phyloP scores from a whole-genome alignment of 352 stramenopile genomes.

The Phytophthora kernoviae region DNA sequence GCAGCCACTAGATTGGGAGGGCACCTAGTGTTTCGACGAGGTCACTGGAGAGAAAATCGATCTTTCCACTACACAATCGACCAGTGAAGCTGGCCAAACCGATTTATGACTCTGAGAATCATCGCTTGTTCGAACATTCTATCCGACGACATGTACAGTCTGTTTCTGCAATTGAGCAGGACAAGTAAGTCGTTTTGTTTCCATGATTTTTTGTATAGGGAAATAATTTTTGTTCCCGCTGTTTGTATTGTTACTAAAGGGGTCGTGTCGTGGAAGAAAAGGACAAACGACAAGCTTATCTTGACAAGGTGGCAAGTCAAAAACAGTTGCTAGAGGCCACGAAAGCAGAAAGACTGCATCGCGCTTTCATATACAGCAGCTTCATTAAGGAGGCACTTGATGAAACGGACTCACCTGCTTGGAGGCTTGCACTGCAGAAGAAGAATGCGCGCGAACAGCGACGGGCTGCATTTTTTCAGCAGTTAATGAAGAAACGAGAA shows the following conservation, averaged over 20 bases:
- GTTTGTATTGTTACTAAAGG: slow-evolving; percentile 24
- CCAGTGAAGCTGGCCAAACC: slow-evolving; percentile 63
- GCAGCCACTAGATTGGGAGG: slow-evolving; percentile 47
- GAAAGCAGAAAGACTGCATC: slow-evolving; percentile 73
- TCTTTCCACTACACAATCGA: slow-evolving; percentile 67
- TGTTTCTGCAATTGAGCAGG: slow-evolving; percentile 41
- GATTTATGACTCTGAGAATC: slow-evolving; percentile 55
- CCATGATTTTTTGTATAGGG: neutral
- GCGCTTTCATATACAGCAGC: slow-evolving; percentile 67
- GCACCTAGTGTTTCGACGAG: slow-evolving; percentile 57
- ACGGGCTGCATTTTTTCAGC: slow-evolving; percentile 58
- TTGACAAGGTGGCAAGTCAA: slow-evolving; percentile 34
- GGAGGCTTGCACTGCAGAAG: slow-evolving; percentile 61
- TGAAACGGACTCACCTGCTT: slow-evolving; percentile 72
- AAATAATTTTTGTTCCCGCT: neutral
- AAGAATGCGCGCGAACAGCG: slow-evolving; percentile 65
- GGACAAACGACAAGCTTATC: slow-evolving; percentile 31
- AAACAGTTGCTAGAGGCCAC: slow-evolving; percentile 53
- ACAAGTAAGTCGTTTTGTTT: slow-evolving; percentile 49
- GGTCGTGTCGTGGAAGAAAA: slow-evolving; percentile 44
- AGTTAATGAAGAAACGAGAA: slow-evolving; percentile 47
- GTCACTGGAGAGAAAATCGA: slow-evolving; percentile 46
- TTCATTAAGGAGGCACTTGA: slow-evolving; percentile 78
- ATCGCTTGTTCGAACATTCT: slow-evolving; percentile 72
- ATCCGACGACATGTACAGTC: slow-evolving; percentile 68